A percentile compares a stretch with the other conserved stretches of the same genome.
phyloP scores from a whole-genome alignment of 768 basidiomycete genomes.

The Mycena rosella region DNA sequence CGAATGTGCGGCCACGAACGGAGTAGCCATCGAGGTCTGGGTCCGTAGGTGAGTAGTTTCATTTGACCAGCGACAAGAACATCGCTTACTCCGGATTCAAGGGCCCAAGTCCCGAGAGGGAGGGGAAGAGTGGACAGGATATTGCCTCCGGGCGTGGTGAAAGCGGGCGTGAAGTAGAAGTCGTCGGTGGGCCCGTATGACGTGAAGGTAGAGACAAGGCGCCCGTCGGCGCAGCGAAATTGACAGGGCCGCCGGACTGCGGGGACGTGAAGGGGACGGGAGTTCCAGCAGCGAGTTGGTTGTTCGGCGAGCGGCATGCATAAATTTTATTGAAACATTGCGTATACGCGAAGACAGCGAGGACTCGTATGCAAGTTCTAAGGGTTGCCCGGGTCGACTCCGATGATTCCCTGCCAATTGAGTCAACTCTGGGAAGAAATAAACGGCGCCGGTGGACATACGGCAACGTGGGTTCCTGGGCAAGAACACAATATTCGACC shows the following conservation, averaged over 20 bases:
- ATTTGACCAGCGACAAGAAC: neutral
- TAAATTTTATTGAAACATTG: constrained; percentile 14
- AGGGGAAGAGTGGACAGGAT: constrained; percentile 62
- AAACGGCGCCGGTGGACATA: constrained; percentile 37
- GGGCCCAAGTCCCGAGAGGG: constrained; percentile 53
- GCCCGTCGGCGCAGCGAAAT: constrained; percentile 63
- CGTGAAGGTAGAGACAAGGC: constrained; percentile 67
- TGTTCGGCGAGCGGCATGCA: constrained; percentile 62
- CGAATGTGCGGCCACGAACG: constrained; percentile 59
- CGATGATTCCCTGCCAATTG: constrained; percentile 66
- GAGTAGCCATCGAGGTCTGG: constrained; percentile 58
- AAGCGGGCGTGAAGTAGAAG: constrained; percentile 66
- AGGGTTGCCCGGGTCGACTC: constrained; percentile 67
- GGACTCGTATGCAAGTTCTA: constrained; percentile 77
- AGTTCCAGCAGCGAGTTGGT: constrained; percentile 59
- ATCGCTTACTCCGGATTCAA: constrained; percentile 49
- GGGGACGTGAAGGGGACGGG: constrained; percentile 62
- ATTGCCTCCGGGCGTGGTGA: constrained; percentile 67
- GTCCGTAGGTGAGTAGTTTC: neutral
- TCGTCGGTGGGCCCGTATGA: constrained; percentile 73
- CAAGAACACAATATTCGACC: too few relatives aligned
- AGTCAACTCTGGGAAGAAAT: constrained; percentile 31
- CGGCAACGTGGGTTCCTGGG: constrained; percentile 61
- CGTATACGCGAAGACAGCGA: constrained; percentile 43
- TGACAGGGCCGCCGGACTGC: constrained; percentile 55